These are phyloP conservation scores for Fraxinus velutina DNA, from an alignment of 305 asterid genomes.

Conservation along the genomic window DNA sequence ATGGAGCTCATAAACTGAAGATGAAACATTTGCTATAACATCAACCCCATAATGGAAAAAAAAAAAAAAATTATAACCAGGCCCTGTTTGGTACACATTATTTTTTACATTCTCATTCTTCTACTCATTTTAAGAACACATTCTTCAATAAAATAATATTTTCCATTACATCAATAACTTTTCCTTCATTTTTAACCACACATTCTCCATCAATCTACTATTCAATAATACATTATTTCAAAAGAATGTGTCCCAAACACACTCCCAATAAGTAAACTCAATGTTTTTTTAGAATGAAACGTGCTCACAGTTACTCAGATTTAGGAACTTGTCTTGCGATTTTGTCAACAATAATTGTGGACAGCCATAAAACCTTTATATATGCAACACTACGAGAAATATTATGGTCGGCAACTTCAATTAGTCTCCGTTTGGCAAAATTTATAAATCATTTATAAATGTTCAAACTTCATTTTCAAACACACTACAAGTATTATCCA, in stretches of 20 bases:
- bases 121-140: too few relatives aligned
- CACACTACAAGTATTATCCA: background rate
- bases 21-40: background rate
- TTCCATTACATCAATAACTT: too few relatives aligned
- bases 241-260: too few relatives aligned
- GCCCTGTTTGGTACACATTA: too few relatives aligned
- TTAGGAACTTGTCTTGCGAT: background rate
- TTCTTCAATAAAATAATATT: too few relatives aligned
- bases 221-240: too few relatives aligned
- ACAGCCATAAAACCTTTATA: background rate
- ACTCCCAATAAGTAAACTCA: background rate
- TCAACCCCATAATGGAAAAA: background rate
- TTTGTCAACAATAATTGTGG: background rate
- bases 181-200: too few relatives aligned
- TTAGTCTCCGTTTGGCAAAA: background rate
- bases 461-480: background rate
- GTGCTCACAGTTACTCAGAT: background rate
- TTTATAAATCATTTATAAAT: too few relatives aligned
- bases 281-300: background rate
- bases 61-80: background rate
- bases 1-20: background rate
- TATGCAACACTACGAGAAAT: background rate
- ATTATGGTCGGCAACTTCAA: background rate
- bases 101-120: too few relatives aligned
- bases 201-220: too few relatives aligned